Evolutionary conservation across 257 asterid genomes (phyloP).

Genomic region (Solanum dulcamara): DNA sequence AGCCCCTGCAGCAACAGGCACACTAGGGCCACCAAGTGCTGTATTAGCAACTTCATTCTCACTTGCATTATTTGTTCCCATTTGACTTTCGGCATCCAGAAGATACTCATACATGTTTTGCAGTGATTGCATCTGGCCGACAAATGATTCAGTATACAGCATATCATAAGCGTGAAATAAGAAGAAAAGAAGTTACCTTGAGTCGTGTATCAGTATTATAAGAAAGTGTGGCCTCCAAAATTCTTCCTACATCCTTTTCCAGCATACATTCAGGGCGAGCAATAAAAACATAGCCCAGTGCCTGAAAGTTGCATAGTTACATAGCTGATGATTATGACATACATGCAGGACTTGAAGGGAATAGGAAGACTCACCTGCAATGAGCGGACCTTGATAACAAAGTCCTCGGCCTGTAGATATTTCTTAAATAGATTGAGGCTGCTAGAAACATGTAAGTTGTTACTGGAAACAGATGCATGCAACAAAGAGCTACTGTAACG

Average conservation of each 20-base stretch:
- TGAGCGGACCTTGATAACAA: conserved; percentile 70
- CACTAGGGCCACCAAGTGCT: conserved; percentile 44
- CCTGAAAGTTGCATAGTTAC: conserved; percentile 41
- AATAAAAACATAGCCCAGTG: conserved; percentile 79
- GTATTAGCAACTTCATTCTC: conserved; percentile 28
- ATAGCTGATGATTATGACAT: background rate
- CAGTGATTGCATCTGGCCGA: conserved; percentile 81
- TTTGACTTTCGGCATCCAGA: conserved; percentile 85
- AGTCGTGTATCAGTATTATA: conserved; percentile 51
- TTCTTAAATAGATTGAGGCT: conserved; percentile 68
- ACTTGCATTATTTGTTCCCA: conserved; percentile 59
- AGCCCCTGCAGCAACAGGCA: conserved; percentile 99
- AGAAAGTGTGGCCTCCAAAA: conserved; percentile 66
- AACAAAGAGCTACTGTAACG: conserved; percentile 74
- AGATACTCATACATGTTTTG: conserved; percentile 93
- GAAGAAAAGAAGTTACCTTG: conserved; percentile 45
- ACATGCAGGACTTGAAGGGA: background rate
- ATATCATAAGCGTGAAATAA: conserved; percentile 6
- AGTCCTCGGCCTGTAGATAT: conserved; percentile 87
- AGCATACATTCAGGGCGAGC: conserved; percentile 90
- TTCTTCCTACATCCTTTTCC: conserved; percentile 69
- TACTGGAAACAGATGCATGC: conserved; percentile 39
- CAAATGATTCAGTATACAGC: conserved; percentile 12
- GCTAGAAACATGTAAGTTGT: conserved; percentile 45
- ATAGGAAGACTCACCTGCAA: conserved; percentile 55